Evolutionary conservation across 1,284 basidiomycete genomes (phyloP), one percentile per base, ranked within the genome.

Genomic region (Neotropicomus parvogracilis): DNA sequence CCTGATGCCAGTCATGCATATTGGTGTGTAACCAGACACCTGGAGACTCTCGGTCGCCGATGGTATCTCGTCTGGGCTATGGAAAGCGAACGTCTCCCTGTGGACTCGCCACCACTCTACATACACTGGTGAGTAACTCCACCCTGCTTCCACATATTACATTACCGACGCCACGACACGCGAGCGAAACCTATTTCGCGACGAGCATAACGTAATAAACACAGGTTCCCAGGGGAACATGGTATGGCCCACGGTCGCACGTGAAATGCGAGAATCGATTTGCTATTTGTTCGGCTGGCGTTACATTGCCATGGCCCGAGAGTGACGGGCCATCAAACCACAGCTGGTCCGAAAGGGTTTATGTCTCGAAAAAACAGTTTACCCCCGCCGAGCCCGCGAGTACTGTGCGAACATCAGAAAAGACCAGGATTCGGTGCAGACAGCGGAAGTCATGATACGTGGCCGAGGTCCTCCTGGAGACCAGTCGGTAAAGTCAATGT

Each of bases 131-230:
- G 32, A 17, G 19, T 32, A 33, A 41, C 26, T 33, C 36, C 54
- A 34, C 54, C 26, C 34, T 40, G 26, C 42, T 6, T 33, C 31
- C 37, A 28, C 32, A 40, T 4, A 37, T 44, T 40, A 29, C 43
- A 32, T 59, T 40, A 11, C 33, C 27, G 37, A 46, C 47, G 59
- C 43, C 52, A 59, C 27, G 44, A 39, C 40, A 28, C 4, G 42
- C 20, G 13, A 29, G 24, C 28, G 39, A 31, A n/a, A 35, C 21
- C 6, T 28, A 29, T 31, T 36, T 51, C 42, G 33, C 40, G 24
- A 17, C n/a, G n/a, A 27, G 12, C 16, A 16, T 41, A 32, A 60
- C 59, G 58, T 58, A 59, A 62, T 16, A 6, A 36, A 12, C 6
- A 12, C 28, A 32, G 34, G 35, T 20, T 4, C 5, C 24, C 24